Evolutionary conservation across 2,329 filamentous ascomycete genomes (phyloP), one percentile per base, ranked within the genome.

Genomic region (Metarhizium humberi): DNA sequence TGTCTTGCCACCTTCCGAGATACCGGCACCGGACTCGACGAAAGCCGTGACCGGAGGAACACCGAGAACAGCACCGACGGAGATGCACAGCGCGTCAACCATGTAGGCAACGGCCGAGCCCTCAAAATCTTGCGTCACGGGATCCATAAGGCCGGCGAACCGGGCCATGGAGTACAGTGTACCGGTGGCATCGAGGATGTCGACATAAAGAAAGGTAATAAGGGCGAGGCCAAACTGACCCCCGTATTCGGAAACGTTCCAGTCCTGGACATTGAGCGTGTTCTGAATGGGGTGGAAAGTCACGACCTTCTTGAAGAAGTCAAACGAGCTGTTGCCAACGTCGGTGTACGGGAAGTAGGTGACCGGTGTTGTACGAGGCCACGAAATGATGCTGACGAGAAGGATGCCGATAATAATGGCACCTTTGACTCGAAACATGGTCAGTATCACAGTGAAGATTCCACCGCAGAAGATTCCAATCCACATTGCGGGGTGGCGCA

Each of bases 121-220:
- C 69, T 95, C 90, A 59, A 95, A 95, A 66, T 95, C 90, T 65
- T 91, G 86, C 0, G 90, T 94, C 52, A 83, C 79, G 62, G 89
- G 86, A 62, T 95, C 88, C 65, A 95, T 86, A 55, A 88, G 82
- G 48, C 88, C 84, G 61, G 86, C 86, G 69, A 92, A 94, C 34
- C 86, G 85, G 18, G 90, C 90, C 90, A 95, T 95, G 20, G 88
- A 88, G 73, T 95, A 95, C 57, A 95, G 75, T 1, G 90, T 95
- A 62, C 89, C 90, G 0, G 90, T 95, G 61, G 84, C 86, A 69
- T 95, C 90, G 48, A 95, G 81, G 58, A 95, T 92, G 64, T 95
- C 90, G 60, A 95, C 90, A 64, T 95, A 95, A 25, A 95, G 78
- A 73, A 95, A 95, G 2, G 90, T 95, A 69, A 95, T 85, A 60